Base-by-base conservation (phyloP, 176 grass and related monocot species). In the Ensete ventricosum region DNA sequence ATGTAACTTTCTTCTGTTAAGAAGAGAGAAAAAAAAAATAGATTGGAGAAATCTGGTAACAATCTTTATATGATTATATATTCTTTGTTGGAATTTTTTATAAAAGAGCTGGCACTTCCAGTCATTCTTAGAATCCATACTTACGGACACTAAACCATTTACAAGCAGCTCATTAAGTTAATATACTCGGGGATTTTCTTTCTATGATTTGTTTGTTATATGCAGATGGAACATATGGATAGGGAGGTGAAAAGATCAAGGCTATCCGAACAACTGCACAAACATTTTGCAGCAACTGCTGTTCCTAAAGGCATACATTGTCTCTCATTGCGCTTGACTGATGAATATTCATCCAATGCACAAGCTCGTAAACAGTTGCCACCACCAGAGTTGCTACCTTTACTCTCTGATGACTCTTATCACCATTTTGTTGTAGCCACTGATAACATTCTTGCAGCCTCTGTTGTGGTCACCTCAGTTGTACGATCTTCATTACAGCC, bases 301-400 rank as follows among this genome's bases (percentile, higher is more conserved):
- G 85, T 96, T 82, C 93, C 93, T 26, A 96, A 96, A 88, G 89
- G 89, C 69, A 82, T 96, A 64, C 84, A 96, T 79, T 96, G 93
- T 71, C 93, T 96, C 81, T 96, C 93, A 4, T 79, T 96, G 67
- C 87, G 87, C 70, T 83, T 96, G 80, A 96, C 93, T 22, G 87
- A 96, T 81, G 93, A 92, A 78, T 96, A 96, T 79, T 96, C 89
- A 19, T 96, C 93, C 76, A 96, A 96, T 76, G 93, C 93, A 76
- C 89, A 88, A 72, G 93, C 93, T 9, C 86, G 93, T 79, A 96
- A 89, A 85, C 93, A 96, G 67, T 65, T 96, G 54, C 93, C 89
- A 53, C 83, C 93, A 26, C 93, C 93, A 26, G 93, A 92, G 69
- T 83, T 92, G 85, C 82, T 96, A 57, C 93, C 89, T 54, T 34